Evolutionary conservation across 768 basidiomycete species (phyloP), one percentile per base, ranked within the genome.

Genomic region (Agrocybe pediades): DNA sequence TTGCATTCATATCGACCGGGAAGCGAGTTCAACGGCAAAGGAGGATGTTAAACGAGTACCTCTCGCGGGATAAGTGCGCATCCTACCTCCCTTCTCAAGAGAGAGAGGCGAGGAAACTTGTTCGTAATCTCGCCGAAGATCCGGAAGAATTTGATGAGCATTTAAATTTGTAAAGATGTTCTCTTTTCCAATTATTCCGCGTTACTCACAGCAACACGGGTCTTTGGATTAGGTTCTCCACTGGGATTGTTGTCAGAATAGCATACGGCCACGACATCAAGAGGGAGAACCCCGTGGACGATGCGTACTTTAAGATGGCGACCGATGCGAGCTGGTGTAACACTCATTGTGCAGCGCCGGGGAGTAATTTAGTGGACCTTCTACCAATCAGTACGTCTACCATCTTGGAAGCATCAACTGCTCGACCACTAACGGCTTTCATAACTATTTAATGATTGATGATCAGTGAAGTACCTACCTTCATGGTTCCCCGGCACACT

Each of bases 401-500:
- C 33, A 41, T 42, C 25, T 17, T 54, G 13, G 42, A 36, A 53
- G 24, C 39, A 30, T 43, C 21, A 44, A n/a, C n/a, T n/a, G n/a
- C n/a, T n/a, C n/a, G n/a, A n/a, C n/a, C n/a, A n/a, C n/a, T n/a
- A n/a, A n/a, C n/a, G n/a, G n/a, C n/a, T n/a, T n/a, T 46, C 30
- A 13, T 17, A 17, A 15, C n/a, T 9, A n/a, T 24, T 41, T n/a
- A n/a, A 47, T 16, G n/a, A 11, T 7, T 6, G n/a, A n/a, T 25
- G 45, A 51, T 8, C 47, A 86, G 84, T 86, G 59, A 71, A 72
- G 41, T 66, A 83, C 56, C 62, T 85, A 29, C 84, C 84, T 17
- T 67, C 71, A 15, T 86, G 84, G 84, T 73, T 84, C 55, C 84
- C 84, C 17, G 83, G 83, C 21, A 82, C 83, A 20, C 70, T 65